Conservation (phyloP, 2,329 filamentous ascomycete species). For the Alternaria tenuissima region DNA sequence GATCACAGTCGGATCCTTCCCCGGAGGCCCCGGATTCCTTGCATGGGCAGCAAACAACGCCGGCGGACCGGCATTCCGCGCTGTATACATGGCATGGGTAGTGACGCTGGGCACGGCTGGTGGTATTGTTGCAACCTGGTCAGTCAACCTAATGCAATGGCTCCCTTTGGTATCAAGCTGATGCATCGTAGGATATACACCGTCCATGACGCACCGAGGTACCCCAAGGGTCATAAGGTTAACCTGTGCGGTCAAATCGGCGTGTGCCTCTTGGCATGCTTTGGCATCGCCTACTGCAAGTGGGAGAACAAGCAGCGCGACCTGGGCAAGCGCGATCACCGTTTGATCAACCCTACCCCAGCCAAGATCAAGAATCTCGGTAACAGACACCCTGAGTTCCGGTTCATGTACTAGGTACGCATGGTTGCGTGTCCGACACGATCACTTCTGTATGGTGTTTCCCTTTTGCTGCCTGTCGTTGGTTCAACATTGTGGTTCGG, state of each 20-base stretch:
- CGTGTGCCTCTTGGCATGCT: conserved; percentile 55
- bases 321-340: conserved; percentile 58
- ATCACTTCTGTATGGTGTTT: too few relatives aligned
- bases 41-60: conserved; percentile 68
- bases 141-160: conserved; percentile 5
- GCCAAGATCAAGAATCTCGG: conserved; percentile 60
- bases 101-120: conserved; percentile 73
- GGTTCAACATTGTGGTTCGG: too few relatives aligned
- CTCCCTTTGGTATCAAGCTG: conserved; percentile 55
- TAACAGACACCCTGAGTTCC: conserved; percentile 63
- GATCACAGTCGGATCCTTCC: conserved; percentile 65
- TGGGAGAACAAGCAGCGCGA: conserved; percentile 63
- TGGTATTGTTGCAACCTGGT: conserved; percentile 64
- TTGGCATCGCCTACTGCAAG: conserved; percentile 62
- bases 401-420: conserved; percentile 58
- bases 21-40: conserved; percentile 65
- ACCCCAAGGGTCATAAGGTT: conserved; percentile 75
- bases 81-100: conserved; percentile 65
- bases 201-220: conserved; percentile 67
- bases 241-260: conserved; percentile 62
- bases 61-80: conserved; percentile 63
- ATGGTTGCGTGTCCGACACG: too few relatives aligned
- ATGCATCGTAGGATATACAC: conserved; percentile 65
- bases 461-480: too few relatives aligned
- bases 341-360: conserved; percentile 60